Evolutionary conservation across 139 green algal genomes (phyloP), one percentile per base, ranked within the genome.

Genomic region (Axilococcus clingmanii): DNA sequence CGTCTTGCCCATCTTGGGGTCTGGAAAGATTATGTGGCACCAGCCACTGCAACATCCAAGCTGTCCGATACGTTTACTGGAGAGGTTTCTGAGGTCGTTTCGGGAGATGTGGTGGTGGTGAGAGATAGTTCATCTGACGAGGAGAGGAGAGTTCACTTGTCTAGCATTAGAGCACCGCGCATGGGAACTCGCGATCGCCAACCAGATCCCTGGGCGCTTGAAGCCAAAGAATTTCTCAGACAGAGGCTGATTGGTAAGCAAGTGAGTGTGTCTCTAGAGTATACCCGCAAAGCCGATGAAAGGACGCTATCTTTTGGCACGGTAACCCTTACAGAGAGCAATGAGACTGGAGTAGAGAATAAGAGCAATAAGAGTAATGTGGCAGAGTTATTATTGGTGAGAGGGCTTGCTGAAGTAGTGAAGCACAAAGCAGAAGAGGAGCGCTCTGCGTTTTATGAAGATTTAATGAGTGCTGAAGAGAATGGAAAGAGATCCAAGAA

Each of bases 221-320:
- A 97, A 48, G 86, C 85, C 32, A 91, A 90, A 56, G 89, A 96
- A 62, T 92, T 94, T 57, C 61, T 96, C 51, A 62, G 62, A 29
- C 46, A 75, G 55, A 43, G 65, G 12, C 36, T 81, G 41, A 77
- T 88, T 30, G 84, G 80, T 29, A 66, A 71, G 27, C 66, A 87
- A 61, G 85, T 95, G 23, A 54, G 58, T 1, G 86, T 96, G 2
- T 79, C 67, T 49, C 88, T 95, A 78, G 91, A 96, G 66, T 97
- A 96, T 81, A 92, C 59, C 2, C 77, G 87, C 35, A 95, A 91
- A 70, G 77, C 94, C 11, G 59, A 65, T 28, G 63, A 76, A 57
- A 57, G 69, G 16, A 57, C 75, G 24, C 72, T 95, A 76, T 38
- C 66, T 5, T 94, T 94, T 69, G 85, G 73, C 58, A 89, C 88